These are phyloP conservation scores for Notholithocarpus densiflorus DNA, from an alignment of 306 rosid species.

Conservation along the genomic window DNA sequence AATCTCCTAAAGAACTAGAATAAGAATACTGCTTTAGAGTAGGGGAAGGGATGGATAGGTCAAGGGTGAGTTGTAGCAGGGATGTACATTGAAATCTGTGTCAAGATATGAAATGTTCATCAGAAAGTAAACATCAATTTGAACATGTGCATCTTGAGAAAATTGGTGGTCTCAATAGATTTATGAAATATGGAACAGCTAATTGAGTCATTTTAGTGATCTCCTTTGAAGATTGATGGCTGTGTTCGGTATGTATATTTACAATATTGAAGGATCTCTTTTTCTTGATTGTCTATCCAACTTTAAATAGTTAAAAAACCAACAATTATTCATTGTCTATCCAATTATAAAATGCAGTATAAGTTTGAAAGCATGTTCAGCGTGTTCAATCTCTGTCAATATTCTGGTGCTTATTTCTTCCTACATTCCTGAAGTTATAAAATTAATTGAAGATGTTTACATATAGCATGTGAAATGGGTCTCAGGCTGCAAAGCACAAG, in stretches of 20 bases:
- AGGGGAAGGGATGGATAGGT: background rate
- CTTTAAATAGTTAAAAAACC: background rate
- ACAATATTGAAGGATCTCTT: background rate
- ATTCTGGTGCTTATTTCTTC: background rate
- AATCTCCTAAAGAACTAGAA: background rate
- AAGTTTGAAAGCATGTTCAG: background rate
- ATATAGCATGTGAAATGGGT: background rate
- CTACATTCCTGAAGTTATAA: background rate
- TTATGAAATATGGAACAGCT: background rate
- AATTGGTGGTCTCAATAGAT: background rate
- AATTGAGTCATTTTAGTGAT: background rate
- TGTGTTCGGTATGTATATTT: background rate
- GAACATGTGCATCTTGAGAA: background rate
- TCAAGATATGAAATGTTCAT: too few relatives aligned
- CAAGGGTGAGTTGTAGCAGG: background rate
- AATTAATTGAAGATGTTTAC: background rate
- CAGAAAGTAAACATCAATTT: too few relatives aligned
- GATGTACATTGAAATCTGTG: too few relatives aligned
- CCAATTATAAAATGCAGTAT: background rate
- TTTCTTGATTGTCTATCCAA: background rate
- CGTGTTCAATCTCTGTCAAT: background rate
- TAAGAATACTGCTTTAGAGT: background rate
- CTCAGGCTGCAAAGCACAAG: background rate
- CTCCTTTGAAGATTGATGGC: background rate
- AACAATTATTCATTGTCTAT: background rate